Percentiles rank a stretch among this genome's conserved stretches.
Conservation (phyloP, 1,284 basidiomycete species). For the Malassezia slooffiae region DNA sequence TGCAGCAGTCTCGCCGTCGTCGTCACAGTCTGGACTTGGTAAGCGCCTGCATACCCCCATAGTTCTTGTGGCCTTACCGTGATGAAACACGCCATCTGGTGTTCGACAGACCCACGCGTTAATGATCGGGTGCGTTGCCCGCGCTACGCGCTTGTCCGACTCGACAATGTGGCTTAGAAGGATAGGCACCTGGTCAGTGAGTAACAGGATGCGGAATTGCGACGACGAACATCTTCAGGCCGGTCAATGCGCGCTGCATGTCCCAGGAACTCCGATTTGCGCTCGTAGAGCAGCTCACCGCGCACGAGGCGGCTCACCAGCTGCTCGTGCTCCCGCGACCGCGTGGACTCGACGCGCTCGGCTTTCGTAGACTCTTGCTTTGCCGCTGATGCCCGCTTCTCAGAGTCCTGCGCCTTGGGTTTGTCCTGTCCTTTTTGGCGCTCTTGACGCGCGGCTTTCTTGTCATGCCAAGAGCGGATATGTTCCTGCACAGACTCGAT, state of each 20-base stretch:
- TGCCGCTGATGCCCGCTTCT: too few relatives aligned
- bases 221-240: slow-evolving; percentile 36
- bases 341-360: neutral
- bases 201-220: neutral
- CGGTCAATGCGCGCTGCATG: slow-evolving; percentile 31
- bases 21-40: slow-evolving; percentile 30
- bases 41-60: too few relatives aligned
- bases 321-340: neutral
- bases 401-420: too few relatives aligned
- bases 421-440: too few relatives aligned
- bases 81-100: slow-evolving; percentile 29
- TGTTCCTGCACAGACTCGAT: slow-evolving; percentile 41
- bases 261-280: slow-evolving; percentile 46
- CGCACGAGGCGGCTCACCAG: slow-evolving; percentile 18
- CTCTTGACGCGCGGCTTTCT: slow-evolving; percentile 5
- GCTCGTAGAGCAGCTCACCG: slow-evolving; percentile 35
- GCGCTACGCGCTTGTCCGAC: slow-evolving; percentile 27
- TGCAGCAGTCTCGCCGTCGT: slow-evolving; percentile 46
- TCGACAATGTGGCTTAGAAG: slow-evolving; percentile 26
- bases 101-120: slow-evolving; percentile 44
- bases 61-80: slow-evolving; percentile 22
- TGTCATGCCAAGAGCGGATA: slow-evolving; percentile 28
- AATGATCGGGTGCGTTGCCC: slow-evolving; percentile 44
- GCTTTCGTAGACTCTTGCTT: too few relatives aligned
- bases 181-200: slow-evolving; percentile 19